Conservation (phyloP, 2,329 filamentous ascomycete species). For the Aureobasidium pullulans region DNA sequence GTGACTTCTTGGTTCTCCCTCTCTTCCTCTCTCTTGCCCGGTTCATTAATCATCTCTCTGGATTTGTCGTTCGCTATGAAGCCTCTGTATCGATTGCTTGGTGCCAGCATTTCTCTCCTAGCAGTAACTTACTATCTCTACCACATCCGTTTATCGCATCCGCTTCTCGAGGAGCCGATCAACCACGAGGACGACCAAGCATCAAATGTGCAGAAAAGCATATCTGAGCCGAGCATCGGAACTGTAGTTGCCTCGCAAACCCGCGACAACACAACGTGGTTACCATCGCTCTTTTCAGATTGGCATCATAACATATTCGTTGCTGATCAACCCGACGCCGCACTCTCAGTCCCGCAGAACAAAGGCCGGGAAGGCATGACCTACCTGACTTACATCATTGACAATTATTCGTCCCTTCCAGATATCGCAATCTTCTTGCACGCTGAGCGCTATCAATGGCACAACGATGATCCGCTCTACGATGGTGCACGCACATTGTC, state of each 20-base stretch:
- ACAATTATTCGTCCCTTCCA: constrained; percentile 52
- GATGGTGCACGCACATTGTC: constrained; percentile 41
- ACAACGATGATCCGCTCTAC: constrained; percentile 46
- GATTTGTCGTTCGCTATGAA: neutral
- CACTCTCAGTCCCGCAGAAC: constrained; percentile 38
- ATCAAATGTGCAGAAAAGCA: no score
- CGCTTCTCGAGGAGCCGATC: neutral
- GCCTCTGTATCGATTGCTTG: neutral
- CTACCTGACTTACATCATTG: constrained; percentile 51
- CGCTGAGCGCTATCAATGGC: constrained; percentile 51
- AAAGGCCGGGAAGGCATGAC: constrained; percentile 45
- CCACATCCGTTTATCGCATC: neutral
- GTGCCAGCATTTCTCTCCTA: neutral
- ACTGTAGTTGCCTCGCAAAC: constrained; percentile 31
- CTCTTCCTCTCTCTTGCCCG: no score
- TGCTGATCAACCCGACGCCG: constrained; percentile 32
- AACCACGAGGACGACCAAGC: no score
- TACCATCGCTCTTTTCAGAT: constrained; percentile 29
- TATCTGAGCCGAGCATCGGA: neutral
- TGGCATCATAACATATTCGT: constrained; percentile 38
- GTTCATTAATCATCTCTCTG: neutral
- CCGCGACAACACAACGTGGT: constrained; percentile 35
- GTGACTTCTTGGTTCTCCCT: neutral
- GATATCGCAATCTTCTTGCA: constrained; percentile 56
- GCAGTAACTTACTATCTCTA: neutral